phyloP scores from a whole-genome alignment of 2,329 filamentous ascomycete species.

The Clarireedia paspali region DNA sequence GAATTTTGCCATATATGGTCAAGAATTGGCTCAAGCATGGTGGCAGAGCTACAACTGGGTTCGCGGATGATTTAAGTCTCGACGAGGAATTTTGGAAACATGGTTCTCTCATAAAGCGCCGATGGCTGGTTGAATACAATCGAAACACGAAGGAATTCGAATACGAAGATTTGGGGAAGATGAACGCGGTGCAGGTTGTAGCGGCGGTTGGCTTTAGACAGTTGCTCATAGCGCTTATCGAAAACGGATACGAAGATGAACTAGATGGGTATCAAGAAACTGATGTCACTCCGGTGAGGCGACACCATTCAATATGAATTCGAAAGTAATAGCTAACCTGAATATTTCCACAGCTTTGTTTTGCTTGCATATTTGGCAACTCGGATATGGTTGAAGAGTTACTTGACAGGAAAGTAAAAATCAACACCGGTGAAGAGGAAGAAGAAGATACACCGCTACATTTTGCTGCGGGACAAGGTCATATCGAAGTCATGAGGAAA shows the following conservation, averaged over 20 bases:
- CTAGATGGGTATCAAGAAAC: not conserved
- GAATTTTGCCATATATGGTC: not conserved
- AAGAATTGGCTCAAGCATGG: conserved; percentile 8
- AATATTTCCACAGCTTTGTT: not conserved
- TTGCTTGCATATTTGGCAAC: not conserved
- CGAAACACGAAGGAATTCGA: not conserved
- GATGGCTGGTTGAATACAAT: conserved; percentile 3
- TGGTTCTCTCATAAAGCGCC: not conserved
- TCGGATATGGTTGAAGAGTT: not conserved
- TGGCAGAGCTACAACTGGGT: conserved; percentile 1
- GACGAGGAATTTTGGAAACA: conserved; percentile 4
- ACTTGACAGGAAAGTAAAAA: not conserved
- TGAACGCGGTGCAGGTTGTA: conserved; percentile 2
- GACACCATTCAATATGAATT: not conserved
- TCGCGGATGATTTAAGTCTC: conserved; percentile 3
- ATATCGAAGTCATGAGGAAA: not conserved
- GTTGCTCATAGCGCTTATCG: not conserved
- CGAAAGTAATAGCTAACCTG: not conserved
- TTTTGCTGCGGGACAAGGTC: not conserved
- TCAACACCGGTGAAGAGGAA: not conserved
- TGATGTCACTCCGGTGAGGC: not conserved
- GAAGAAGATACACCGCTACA: not conserved
- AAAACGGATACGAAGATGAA: conserved; percentile 3
- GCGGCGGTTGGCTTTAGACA: conserved; percentile 3
- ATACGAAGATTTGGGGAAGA: not conserved